Evolutionary conservation across 1,284 basidiomycete genomes (phyloP).

Genomic region (Papiliotrema flavescens): DNA sequence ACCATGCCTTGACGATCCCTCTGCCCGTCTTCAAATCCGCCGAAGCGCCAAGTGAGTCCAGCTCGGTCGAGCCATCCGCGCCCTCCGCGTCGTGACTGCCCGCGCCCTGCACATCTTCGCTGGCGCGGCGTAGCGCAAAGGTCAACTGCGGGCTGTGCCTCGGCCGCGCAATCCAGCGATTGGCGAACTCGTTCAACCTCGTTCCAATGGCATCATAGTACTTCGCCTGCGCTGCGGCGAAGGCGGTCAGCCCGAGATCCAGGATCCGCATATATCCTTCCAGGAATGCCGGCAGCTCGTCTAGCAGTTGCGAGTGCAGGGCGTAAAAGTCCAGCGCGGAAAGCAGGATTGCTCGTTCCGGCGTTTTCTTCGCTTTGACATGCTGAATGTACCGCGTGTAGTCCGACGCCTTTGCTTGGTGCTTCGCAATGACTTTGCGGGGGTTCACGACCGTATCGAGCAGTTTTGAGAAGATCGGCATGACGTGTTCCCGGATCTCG

Average conservation of each 20-base stretch:
- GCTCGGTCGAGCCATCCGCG: too few relatives aligned
- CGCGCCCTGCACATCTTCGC: background rate
- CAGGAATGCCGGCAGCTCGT: conserved; percentile 46
- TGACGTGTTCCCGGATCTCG: conserved; percentile 37
- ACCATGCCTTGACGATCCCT: conserved; percentile 31
- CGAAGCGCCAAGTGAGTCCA: too few relatives aligned
- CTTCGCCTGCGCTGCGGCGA: conserved; percentile 37
- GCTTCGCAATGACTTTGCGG: conserved; percentile 36
- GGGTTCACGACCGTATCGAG: conserved; percentile 41
- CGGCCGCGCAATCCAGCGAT: conserved; percentile 18
- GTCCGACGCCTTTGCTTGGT: conserved; percentile 37
- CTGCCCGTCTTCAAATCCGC: conserved; percentile 6
- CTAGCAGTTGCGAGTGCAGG: conserved; percentile 47
- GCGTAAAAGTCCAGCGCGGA: conserved; percentile 47
- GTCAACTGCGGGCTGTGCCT: background rate
- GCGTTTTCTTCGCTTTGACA: conserved; percentile 23
- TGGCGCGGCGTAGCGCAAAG: too few relatives aligned
- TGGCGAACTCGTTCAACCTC: conserved; percentile 20
- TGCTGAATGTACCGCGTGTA: conserved; percentile 40
- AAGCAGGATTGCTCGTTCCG: conserved; percentile 31
- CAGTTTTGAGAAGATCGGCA: conserved; percentile 40
- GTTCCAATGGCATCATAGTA: conserved; percentile 29
- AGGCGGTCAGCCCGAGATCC: conserved; percentile 36
- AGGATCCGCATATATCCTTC: conserved; percentile 43
- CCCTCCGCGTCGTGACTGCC: too few relatives aligned